These are phyloP conservation scores for Boletellus deceptivus DNA, from an alignment of 1,284 basidiomycete genomes.

Conservation along the genomic window DNA sequence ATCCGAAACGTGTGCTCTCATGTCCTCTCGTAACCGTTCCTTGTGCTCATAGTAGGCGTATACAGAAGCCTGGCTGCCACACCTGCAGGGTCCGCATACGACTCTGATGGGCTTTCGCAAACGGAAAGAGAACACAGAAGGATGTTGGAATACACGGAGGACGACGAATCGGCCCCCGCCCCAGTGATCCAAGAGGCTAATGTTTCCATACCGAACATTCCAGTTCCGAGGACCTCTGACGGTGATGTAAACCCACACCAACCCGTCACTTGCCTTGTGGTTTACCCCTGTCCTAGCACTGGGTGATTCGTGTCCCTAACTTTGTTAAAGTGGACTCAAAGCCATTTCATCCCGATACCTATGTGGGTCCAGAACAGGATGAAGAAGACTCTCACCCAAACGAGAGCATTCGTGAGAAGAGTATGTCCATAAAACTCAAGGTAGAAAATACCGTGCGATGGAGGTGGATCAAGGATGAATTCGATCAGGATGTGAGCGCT, in stretches of 20 bases:
- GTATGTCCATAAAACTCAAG: constrained; percentile 78
- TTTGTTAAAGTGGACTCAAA: constrained; percentile 81
- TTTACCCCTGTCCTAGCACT: constrained; percentile 49
- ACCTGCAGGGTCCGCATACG: constrained; percentile 53
- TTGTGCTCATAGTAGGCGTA: constrained; percentile 16
- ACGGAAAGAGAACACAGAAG: constrained; percentile 66
- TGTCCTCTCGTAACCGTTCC: constrained; percentile 1
- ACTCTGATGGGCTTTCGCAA: constrained; percentile 65
- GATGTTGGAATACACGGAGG: constrained; percentile 79
- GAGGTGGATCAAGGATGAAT: constrained; percentile 79
- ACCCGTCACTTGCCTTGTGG: not conserved
- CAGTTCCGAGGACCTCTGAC: constrained; percentile 68
- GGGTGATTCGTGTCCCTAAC: constrained; percentile 82
- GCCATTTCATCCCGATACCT: constrained; percentile 79
- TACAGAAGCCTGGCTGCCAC: constrained; percentile 27
- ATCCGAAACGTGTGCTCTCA: constrained; percentile 29
- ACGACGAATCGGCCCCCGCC: constrained; percentile 61
- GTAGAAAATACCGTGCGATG: constrained; percentile 91
- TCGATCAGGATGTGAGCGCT: constrained; percentile 63
- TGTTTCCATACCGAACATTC: constrained; percentile 75
- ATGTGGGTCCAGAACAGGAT: constrained; percentile 77
- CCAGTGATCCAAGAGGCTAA: constrained; percentile 64
- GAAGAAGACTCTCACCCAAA: constrained; percentile 58
- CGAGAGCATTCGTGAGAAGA: constrained; percentile 63
- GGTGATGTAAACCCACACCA: constrained; percentile 54